Conservation (phyloP, 169 alveolate genomes). For the Plasmodium sp. region DNA sequence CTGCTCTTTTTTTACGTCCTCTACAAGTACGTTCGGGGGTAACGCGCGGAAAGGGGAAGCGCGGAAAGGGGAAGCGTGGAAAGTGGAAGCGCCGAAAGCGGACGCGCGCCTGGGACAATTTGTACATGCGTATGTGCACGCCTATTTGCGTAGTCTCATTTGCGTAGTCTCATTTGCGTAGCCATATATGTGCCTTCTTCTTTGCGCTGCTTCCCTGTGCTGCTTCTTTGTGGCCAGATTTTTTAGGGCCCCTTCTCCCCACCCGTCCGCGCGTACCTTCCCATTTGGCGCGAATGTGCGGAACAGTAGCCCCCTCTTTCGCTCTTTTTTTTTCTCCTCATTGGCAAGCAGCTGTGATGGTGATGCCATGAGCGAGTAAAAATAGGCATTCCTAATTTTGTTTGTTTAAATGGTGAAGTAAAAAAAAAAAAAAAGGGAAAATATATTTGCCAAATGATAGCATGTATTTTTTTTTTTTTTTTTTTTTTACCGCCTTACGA, state of each 20-base stretch:
- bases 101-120: not conserved
- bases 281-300: not conserved
- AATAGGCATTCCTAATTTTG: not conserved
- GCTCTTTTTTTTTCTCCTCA: not conserved
- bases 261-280: not conserved
- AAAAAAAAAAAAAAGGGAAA: too few species aligned
- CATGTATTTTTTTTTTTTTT: not conserved
- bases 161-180: not conserved
- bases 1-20: conserved; percentile 35
- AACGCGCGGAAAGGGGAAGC: not conserved
- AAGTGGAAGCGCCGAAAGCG: not conserved
- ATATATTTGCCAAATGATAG: not conserved
- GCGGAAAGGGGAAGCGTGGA: not conserved
- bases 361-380: not conserved
- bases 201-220: too few species aligned
- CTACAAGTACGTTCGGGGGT: conserved; percentile 9
- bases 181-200: not conserved
- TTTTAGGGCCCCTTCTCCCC: not conserved
- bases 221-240: too few species aligned
- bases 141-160: not conserved
- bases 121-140: not conserved
- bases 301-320: not conserved
- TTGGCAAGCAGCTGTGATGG: not conserved
- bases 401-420: not conserved
- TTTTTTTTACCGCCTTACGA: not conserved